Base-by-base conservation (phyloP, 176 grass and related monocot genomes). In the Zizania latifolia region DNA sequence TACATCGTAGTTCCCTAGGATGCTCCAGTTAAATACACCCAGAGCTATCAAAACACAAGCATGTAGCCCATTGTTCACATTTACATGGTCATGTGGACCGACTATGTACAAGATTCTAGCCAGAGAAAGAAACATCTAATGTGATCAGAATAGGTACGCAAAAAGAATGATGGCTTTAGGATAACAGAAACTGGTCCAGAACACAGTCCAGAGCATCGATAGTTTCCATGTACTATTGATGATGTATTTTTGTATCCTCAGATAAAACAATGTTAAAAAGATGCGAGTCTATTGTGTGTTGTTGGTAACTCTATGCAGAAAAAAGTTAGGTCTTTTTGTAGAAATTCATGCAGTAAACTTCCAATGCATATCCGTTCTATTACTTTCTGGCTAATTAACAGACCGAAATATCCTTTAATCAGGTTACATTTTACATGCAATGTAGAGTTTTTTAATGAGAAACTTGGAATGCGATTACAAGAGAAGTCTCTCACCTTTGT, bases 401-500 rank as follows among this genome's bases (percentile, higher is more conserved):
- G n/a, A 19, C 16, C 19, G 58, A 10, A 70, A 28, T 6, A 55
- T 58, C 33, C 8, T 74, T 50, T 32, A 40, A 50, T 5, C 74
- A n/a, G 31, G 24, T 53, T 60, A 19, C 11, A 58, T 10, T 0
- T 60, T 68, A 21, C 8, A 58, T 10, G 0, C 0, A 54, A 72
- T 48, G 9, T 50, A 63, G 17, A 35, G 56, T 68, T 56, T 51
- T 51, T 11, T 51, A 51, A 8, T 6, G 6, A 51, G 46, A n/a
- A 51, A 51, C 34, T 4, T 36, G 34, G 34, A 36, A 6, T 36
- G 34, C 6, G 3, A 4, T 36, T 37, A 58, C 67, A 71, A 30
- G 57, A 60, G 46, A 46, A 58, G 32, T 34, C 9, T 7, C 44
- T 7, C 44, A 89, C 92, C 83, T 96, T 96, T 92, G n/a, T n/a